Evolutionary conservation across 768 basidiomycete genomes (phyloP).

Genomic region (Lentinula aciculospora): DNA sequence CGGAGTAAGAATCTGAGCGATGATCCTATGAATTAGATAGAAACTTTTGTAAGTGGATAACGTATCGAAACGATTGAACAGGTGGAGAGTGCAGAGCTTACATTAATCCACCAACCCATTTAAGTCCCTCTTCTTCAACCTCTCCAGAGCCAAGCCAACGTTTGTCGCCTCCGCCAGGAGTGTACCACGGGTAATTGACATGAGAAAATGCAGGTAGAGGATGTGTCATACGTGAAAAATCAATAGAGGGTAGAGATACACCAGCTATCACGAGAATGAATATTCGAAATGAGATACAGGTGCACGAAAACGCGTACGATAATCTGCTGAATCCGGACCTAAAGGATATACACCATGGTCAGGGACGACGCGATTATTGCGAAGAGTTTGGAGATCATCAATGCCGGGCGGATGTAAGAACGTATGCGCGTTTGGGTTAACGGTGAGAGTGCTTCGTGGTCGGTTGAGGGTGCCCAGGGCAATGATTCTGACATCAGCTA

Average conservation of each 20-base stretch:
- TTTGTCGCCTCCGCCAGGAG: constrained; percentile 62
- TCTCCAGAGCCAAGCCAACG: constrained; percentile 52
- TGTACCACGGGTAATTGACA: constrained; percentile 66
- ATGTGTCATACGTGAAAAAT: constrained; percentile 39
- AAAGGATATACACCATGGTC: constrained; percentile 43
- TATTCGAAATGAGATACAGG: background rate
- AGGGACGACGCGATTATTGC: constrained; percentile 19
- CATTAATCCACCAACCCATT: constrained; percentile 76
- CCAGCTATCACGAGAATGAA: background rate
- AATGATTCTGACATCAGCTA: constrained; percentile 68
- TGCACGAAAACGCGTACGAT: constrained; percentile 19
- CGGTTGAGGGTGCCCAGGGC: constrained; percentile 62
- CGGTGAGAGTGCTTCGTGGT: constrained; percentile 47
- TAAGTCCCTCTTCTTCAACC: constrained; percentile 51
- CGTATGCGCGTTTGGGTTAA: constrained; percentile 64
- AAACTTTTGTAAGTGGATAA: background rate
- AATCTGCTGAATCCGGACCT: constrained; percentile 22
- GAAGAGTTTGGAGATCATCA: constrained; percentile 20
- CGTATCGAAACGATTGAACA: no score
- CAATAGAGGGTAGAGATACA: constrained; percentile 6
- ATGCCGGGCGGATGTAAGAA: constrained; percentile 71
- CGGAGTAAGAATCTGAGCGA: constrained; percentile 50
- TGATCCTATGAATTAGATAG: constrained; percentile 38
- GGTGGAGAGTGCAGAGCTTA: constrained; percentile 24
- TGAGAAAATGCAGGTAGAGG: constrained; percentile 56